Evolutionary conservation across 208 protist genomes (phyloP).

Genomic region (Herpetomonas tarakana): DNA sequence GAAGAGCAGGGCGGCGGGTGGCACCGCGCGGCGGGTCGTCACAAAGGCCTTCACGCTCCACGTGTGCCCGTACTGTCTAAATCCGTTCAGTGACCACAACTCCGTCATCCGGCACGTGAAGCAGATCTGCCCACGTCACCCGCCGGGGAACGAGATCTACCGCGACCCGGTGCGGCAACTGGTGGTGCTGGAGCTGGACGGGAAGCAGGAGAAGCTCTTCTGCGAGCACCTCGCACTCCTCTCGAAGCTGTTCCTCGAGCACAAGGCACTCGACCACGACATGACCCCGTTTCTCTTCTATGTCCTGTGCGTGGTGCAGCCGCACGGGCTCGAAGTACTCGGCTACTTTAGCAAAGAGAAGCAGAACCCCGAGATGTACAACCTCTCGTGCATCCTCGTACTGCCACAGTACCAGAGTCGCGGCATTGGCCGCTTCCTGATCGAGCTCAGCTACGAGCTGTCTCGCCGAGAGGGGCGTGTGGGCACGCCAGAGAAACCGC

Average conservation of each 20-base stretch:
- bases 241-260: constrained; percentile 99
- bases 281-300: constrained; percentile 99
- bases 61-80: constrained; percentile 98
- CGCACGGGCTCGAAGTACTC: constrained; percentile 94
- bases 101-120: constrained; percentile 79
- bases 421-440: constrained; percentile 98
- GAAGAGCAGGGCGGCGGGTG: not conserved
- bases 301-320: constrained; percentile 94
- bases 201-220: constrained; percentile 95
- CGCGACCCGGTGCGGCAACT: constrained; percentile 81
- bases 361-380: constrained; percentile 95
- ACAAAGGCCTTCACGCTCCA: constrained; percentile 83
- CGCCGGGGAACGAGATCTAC: constrained; percentile 89
- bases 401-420: constrained; percentile 95
- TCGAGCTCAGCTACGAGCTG: constrained; percentile 98
- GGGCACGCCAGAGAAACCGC: constrained; percentile 98
- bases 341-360: constrained; percentile 99
- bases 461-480: constrained; percentile 94
- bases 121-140: constrained; percentile 86
- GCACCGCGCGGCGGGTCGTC: constrained; percentile 16
- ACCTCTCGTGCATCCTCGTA: constrained; percentile 99
- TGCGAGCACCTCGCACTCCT: constrained; percentile 99
- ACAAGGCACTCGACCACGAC: constrained; percentile 99
- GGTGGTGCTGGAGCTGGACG: constrained; percentile 97
- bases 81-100: constrained; percentile 90